Evolutionary conservation across 306 rosid genomes (phyloP), one percentile per base, ranked within the genome.

Genomic region (Cyamopsis tetragonoloba): DNA sequence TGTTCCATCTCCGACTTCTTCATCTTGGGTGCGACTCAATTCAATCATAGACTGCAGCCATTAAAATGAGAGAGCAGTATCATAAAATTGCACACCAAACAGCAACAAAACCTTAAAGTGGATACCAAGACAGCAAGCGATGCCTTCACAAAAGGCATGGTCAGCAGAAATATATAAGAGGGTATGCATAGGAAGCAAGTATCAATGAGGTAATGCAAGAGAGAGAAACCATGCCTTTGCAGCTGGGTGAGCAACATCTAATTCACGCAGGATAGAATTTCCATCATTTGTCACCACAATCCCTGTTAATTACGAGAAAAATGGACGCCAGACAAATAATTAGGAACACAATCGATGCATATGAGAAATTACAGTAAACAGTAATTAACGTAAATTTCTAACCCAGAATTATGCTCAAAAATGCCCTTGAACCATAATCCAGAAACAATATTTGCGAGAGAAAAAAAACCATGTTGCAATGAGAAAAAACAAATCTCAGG

Each of bases 201-300:
- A 17, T 57, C 62, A 67, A 70, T 7, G 4, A 63, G 49, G 31
- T 31, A 14, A 43, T 12, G 61, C 56, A 51, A 27, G 35, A 39
- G 73, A 68, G 68, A 75, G 26, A 73, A 76, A n/a, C n/a, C n/a
- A 47, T 84, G 76, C 98, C 95, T 95, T 95, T 1, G 99, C 99
- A 57, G 99, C 99, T 7, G 99, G 99, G 63, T 95, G 99, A 22
- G 99, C 95, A 73, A 95, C 17, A 81, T 95, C 99, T 70, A 95
- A 66, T 71, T 95, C 99, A 43, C 99, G 88, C 71, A 95, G 77
- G 73, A 95, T 95, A 30, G 99, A 90, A 83, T 95, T 95, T 37
- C 99, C 99, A 80, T 95, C 99, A 70, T 95, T 95, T 9, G 99
- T 95, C 56, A 95, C 99, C 42, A 95, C 99, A 32, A 95, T 95